phyloP scores from a whole-genome alignment of 2,329 filamentous ascomycete species.

The Ophidiomyces ophidiicola region DNA sequence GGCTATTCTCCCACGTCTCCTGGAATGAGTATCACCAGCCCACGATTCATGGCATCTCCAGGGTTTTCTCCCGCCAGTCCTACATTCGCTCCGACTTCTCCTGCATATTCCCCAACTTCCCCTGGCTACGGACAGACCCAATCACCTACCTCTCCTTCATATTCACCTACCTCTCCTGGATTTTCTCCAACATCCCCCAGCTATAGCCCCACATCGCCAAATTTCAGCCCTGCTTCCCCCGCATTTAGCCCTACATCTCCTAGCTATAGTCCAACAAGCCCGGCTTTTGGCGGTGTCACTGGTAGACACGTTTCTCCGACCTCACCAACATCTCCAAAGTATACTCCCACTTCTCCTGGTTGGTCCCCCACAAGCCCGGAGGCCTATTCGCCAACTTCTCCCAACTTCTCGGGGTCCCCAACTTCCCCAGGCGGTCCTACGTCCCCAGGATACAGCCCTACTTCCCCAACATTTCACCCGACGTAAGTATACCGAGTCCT shows the following conservation, averaged over 20 bases:
- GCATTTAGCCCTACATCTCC: conserved; percentile 47
- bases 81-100: conserved; percentile 50
- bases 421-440: conserved; percentile 32
- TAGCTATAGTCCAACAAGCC: conserved; percentile 46
- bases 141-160: conserved; percentile 49
- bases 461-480: conserved; percentile 34
- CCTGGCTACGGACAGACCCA: conserved; percentile 47
- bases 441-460: conserved; percentile 34
- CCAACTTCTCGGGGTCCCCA: conserved; percentile 37
- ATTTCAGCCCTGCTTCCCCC: conserved; percentile 41
- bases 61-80: conserved; percentile 44
- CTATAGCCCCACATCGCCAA: conserved; percentile 49
- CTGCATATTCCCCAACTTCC: conserved; percentile 42
- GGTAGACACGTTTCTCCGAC: conserved; percentile 33
- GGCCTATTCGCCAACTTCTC: conserved; percentile 40
- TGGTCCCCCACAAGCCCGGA: conserved; percentile 38
- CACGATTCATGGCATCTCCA: conserved; percentile 43
- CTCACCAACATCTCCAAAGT: conserved; percentile 42
- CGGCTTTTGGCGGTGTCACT: conserved; percentile 32
- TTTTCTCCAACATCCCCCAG: conserved; percentile 48
- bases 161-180: conserved; percentile 44
- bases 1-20: conserved; percentile 67
- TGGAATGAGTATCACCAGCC: conserved; percentile 46
- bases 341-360: conserved; percentile 45
- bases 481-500: conserved; percentile 24